Base-by-base conservation (phyloP, 495 filamentous ascomycete species). In the Aspergillus cavernicola region DNA sequence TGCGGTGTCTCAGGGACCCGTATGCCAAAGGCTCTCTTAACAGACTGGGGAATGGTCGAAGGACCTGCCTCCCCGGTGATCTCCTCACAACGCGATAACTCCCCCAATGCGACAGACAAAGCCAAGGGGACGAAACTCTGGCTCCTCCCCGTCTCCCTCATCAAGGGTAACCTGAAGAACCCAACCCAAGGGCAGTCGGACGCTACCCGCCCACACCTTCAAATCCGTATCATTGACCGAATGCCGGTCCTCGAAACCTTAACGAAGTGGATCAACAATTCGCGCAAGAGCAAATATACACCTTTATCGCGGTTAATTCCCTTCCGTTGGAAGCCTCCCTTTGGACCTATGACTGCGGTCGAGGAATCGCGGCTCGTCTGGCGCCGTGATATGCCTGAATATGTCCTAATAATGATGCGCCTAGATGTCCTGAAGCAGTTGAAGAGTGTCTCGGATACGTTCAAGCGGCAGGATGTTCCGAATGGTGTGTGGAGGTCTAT, bases 361-460 rank as follows among this genome's bases (percentile, higher is more conserved):
- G 62, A 73, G 10, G 50, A 69, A 13, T 52, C 56, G 10, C 51
- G 65, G 5, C 29, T 80, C 12, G 60, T 79, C 3, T 92, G 86
- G 86, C 79, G 85, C 13, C 33, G 71, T 29, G 85, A 92, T 58
- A 90, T 90, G 84, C 75, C 78, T n/a, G 63, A 66, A 0, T 80
- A 85, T 38, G 52, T 89, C 3, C 67, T 86, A 0, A 64, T 69
- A 6, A 47, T 76, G 26, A 74, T 88, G 72, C 71, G 82, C 3
- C 59, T 66, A 12, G 64, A 74, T 2, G 69, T 80, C 10, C 51
- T 75, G 1, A 74, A 79, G 48, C 50, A 55, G 11, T 47, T 83
- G 29, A 52, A 64, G 35, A 59, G 61, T 44, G 59, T 49, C 22
- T 69, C 53, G 35, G 45, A 48, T 37, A 58, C 22, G 23, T 59